These are phyloP conservation scores for Yueomyces sp. DNA, from an alignment of 805 yeast genomes.

Conservation along the genomic window DNA sequence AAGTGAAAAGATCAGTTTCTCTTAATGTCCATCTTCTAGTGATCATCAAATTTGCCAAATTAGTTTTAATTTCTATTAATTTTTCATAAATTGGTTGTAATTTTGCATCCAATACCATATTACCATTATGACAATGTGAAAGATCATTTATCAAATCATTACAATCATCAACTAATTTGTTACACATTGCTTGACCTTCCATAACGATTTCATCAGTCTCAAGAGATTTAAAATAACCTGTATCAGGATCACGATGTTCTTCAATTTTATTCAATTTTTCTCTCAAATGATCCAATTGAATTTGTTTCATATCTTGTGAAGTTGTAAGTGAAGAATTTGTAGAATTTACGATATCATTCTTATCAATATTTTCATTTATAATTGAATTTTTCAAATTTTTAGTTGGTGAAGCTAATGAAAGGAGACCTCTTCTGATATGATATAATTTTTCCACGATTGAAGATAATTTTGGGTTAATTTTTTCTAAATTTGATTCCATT, in stretches of 20 bases:
- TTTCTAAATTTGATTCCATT: slow-evolving; percentile 43
- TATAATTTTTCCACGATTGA: slow-evolving; percentile 47
- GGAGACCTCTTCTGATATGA: slow-evolving; percentile 45
- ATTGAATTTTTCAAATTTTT: slow-evolving; percentile 1
- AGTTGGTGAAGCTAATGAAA: slow-evolving; percentile 34
- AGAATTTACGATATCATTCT: slow-evolving; percentile 8
- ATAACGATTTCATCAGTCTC: slow-evolving; percentile 23
- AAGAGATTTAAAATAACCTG: slow-evolving; percentile 37
- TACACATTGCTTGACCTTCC: slow-evolving; percentile 37
- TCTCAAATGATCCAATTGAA: slow-evolving; percentile 23
- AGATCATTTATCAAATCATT: slow-evolving; percentile 62
- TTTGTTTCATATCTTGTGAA: neutral
- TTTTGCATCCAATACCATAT: slow-evolving; percentile 32
- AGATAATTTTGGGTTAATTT: slow-evolving; percentile 37
- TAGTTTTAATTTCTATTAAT: slow-evolving; percentile 51
- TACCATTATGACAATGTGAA: slow-evolving; percentile 24
- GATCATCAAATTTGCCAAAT: slow-evolving; percentile 68
- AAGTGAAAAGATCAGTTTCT: slow-evolving; percentile 82
- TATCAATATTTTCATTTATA: slow-evolving; percentile 1
- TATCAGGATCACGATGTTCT: slow-evolving; percentile 33
- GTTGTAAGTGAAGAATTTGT: slow-evolving; percentile 3
- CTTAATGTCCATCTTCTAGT: slow-evolving; percentile 97
- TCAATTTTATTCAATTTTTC: slow-evolving; percentile 32
- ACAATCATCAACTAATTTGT: slow-evolving; percentile 76
- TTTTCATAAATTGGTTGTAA: slow-evolving; percentile 49